Evolutionary conservation across 2,329 filamentous ascomycete genomes (phyloP), one percentile per base, ranked within the genome.

Genomic region (Lachnellula cervina): DNA sequence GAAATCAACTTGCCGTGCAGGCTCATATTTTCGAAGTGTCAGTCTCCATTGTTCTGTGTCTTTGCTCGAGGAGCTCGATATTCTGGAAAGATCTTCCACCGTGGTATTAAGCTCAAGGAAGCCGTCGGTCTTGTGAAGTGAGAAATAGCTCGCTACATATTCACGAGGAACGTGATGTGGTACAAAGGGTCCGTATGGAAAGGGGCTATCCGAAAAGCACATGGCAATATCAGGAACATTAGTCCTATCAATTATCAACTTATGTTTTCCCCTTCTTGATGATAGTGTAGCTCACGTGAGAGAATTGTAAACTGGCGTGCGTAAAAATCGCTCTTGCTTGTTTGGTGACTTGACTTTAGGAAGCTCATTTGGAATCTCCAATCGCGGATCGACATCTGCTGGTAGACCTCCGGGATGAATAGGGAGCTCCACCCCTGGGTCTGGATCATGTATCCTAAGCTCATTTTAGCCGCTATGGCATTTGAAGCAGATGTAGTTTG

Each of bases 221-320:
- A 82, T 82, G 21, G 78, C 79, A 35, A 81, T 76, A 40, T 78
- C 75, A 0, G 80, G 80, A 0, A 83, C 79, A 49, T 83, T 83
- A 1, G 80, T 83, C 1, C 79, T 74, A 38, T 14, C 7, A 43
- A 34, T 21, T 47, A 45, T 42, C 16, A 44, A 19, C 13, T 44
- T 23, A 44, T 52, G 35, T 19, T 4, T n/a, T 7, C 7, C 13
- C 11, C 32, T 11, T 16, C 28, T 32, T 17, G 34, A 53, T 4
- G 19, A 11, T 23, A 16, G 35, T n/a, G 8, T 3, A 25, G 58
- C 75, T 69, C 61, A 79, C 78, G 79, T 81, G 28, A 82, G 65
- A 13, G 72, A 74, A 2, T 73, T 68, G 55, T 82, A 82, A 3
- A 82, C 74, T 0, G 79, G 79, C 1, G 79, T 82, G 52, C 74